Base-by-base conservation (phyloP, 202 grass and related monocot species). In the Sporobolus alterniflorus region DNA sequence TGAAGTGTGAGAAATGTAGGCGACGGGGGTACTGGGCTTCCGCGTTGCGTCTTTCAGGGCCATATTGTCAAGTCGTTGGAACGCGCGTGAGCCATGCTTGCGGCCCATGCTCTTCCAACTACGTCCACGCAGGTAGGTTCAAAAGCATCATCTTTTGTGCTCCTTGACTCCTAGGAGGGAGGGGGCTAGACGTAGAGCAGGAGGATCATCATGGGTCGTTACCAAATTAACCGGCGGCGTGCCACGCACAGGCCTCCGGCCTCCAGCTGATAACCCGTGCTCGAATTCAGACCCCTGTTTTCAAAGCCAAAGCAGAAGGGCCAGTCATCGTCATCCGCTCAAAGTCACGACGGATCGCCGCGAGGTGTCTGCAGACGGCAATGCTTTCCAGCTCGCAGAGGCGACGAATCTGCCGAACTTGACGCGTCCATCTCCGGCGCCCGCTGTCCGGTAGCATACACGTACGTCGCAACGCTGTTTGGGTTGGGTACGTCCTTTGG, bases 191-290 rank as follows among this genome's bases (percentile, higher is more conserved):
- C 57, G 25, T 24, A 61, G 1, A 16, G 4, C 12, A 15, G 57
- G 12, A 61, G 25, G 54, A 57, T 25, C 57, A 39, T 39, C 36
- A 30, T 73, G 70, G 26, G 47, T n/a, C 70, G 10, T 49, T 73
- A 36, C 70, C 70, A 52, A 51, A 73, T 54, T 73, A 72, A 33
- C 69, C 26, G 69, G 46, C 4, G 25, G 69, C 36, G 36, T 39
- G 36, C 36, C 36, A 39, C 36, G 36, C 68, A 13, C 26, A 36
- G 42, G 11, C 11, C 42, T 44, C 20, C 8, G 52, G 9, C 20
- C 54, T 25, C 54, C 55, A 12, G 10, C 22, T 61, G 3, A 15
- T 30, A 61, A 61, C 25, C 25, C 25, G 25, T 26, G 55, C 55
- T 59, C 24, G 10, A 59, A 26, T 59, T 59, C 55, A 59, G 3